Evolutionary conservation across 805 yeast genomes (phyloP), one percentile per base, ranked within the genome.

Genomic region (Nadsonia fulvescens): DNA sequence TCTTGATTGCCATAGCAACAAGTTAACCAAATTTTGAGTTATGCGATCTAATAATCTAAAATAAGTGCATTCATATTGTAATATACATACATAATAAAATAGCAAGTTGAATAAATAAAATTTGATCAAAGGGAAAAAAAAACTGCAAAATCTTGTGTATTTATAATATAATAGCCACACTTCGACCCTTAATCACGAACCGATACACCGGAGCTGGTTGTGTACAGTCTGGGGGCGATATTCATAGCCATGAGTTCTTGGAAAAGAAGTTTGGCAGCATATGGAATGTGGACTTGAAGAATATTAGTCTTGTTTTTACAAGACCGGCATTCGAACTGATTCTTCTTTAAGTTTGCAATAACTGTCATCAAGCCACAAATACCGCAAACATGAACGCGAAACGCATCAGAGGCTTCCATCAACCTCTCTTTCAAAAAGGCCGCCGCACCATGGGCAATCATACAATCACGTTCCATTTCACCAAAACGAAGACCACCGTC

Each of bases 401-500:
- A 89, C 2, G 96, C 95, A 59, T 89, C 99, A 0, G 96, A 86
- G 8, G 95, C 94, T 54, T 89, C 96, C 95, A 89, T 86, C 51
- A 89, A 62, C 52, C 99, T 68, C 58, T 89, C 99, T 54, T 86
- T 82, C 59, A 89, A 66, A 62, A 89, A 86, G 5, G 95, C 91
- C 4, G 98, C 95, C 8, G 95, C 96, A 52, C 99, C 99, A 50
- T 89, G 96, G 2, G 99, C 98, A 63, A 89, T 89, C 95, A 89
- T 86, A 75, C 99, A 89, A 65, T 89, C 99, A 62, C 99, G 79
- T 58, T 89, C 99, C 99, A 89, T 89, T 56, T 86, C 98, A 47
- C 98, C 98, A 67, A 86, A 83, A 56, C 98, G 79, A 51, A 86
- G 63, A 42, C 98, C 98, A 69, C 98, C 98, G 55, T 89, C 96